Conservation (phyloP, 2,329 filamentous ascomycete species). For the Aspergillus pseudoterreus region DNA sequence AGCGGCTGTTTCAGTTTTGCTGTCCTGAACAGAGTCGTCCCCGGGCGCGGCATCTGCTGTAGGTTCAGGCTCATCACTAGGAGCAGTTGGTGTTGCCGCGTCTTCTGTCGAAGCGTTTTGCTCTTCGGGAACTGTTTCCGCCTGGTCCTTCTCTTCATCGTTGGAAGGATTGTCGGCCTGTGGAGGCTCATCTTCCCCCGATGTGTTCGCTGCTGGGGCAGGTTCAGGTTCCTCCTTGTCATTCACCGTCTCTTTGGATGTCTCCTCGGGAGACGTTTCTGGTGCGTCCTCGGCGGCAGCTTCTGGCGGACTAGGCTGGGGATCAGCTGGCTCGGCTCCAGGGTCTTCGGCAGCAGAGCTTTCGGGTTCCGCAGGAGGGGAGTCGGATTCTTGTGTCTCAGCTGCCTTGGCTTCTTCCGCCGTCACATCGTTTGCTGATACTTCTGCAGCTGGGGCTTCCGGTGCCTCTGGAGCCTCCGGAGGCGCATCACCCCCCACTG, state of each 20-base stretch:
- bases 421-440: constrained; percentile 5
- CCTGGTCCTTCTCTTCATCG: not conserved
- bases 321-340: constrained; percentile 6
- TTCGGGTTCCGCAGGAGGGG: too few species aligned
- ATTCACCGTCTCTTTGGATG: constrained; percentile 3
- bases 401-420: not conserved
- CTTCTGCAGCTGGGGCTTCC: constrained; percentile 1
- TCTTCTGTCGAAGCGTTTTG: constrained; percentile 9
- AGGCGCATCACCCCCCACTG: not conserved
- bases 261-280: not conserved
- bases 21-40: constrained; percentile 1
- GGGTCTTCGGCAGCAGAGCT: not conserved
- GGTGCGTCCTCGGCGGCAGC: constrained; percentile 1
- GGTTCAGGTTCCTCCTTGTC: too few species aligned
- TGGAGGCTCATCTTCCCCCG: not conserved
- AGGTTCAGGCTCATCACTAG: not conserved
- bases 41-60: constrained; percentile 5
- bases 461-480: not conserved
- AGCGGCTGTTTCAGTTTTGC: constrained; percentile 9
- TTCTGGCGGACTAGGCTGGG: not conserved
- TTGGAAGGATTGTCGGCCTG: not conserved
- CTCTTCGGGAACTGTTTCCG: constrained; percentile 3
- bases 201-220: too few species aligned
- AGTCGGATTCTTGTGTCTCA: too few species aligned
- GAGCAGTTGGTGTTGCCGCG: not conserved